Base-by-base conservation (phyloP, 805 yeast genomes). In the Wickerhamomyces ciferrii region DNA sequence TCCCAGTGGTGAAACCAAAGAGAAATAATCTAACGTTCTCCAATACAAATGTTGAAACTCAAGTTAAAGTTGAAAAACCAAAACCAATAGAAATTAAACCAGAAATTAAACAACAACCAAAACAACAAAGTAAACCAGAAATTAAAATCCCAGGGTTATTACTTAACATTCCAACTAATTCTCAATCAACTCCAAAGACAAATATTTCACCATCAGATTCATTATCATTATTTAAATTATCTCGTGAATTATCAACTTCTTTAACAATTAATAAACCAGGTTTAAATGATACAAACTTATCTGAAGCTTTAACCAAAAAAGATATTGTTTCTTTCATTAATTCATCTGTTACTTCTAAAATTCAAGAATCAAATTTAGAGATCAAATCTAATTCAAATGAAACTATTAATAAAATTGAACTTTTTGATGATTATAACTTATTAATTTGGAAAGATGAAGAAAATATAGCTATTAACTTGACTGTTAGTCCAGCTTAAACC, bases 1-100 rank as follows among this genome's bases (percentile, higher is more conserved):
- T 60, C 19, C 61, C 62, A 15, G 60, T 59, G 17, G 61, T 56
- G 10, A 37, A 8, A 7, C 39, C 39, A 20, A 37, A 43, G 29
- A 36, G 14, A 36, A 3, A 4, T 11, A 36, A 10, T 7, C 17
- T 11, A 18, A 5, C 31, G 4, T 8, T 14, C 7, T 14, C 31
- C 4, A 14, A 27, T 8, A 5, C 31, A 27, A 9, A 27, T 8
- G n/a, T n/a, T n/a, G 14, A 27, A 27, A 14, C 14, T 27, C 7
- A 27, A 27, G 31, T 27, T 10, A 14, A 7, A 27, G 31, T 10
- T 10, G 14, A 9, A 27, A 10, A 27, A 27, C 31, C 31, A 27
- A 5, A 27, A 23, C 8, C 8, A 6, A 23, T 8, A 27, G 31
- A 27, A 27, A 8, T 27, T 10, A 27, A 8, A 13, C 37, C 20